Percentiles rank a stretch among this genome's conserved stretches.
Evolutionary conservation across 768 basidiomycete species (phyloP).

Genomic region (Rhizopogon rudus): DNA sequence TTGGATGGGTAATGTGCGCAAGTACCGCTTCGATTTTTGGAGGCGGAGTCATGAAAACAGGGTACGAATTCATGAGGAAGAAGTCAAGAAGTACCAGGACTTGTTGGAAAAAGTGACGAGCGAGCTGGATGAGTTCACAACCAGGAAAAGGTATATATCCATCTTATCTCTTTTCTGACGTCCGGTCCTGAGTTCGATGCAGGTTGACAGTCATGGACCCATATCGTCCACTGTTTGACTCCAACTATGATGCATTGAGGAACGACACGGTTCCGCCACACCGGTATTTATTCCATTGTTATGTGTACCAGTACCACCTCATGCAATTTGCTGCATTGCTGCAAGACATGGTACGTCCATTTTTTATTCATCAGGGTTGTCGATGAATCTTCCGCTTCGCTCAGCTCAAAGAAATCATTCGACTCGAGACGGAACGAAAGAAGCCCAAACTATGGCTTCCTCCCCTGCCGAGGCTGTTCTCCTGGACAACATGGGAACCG

Average conservation of each 20-base stretch:
- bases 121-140: constrained; percentile 42
- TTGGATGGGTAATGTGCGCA: constrained; percentile 45
- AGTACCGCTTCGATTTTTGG: constrained; percentile 35
- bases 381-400: neutral
- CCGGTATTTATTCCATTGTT: constrained; percentile 69
- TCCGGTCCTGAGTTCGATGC: constrained; percentile 21
- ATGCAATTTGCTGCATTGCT: constrained; percentile 32
- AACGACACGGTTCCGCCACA: constrained; percentile 51
- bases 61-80: constrained; percentile 26
- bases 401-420: constrained; percentile 54
- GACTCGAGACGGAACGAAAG: constrained; percentile 45
- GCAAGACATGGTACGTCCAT: constrained; percentile 28
- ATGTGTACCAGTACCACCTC: constrained; percentile 60
- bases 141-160: constrained; percentile 41
- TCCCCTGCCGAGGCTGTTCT: constrained; percentile 30
- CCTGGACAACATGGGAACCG: constrained; percentile 42
- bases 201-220: constrained; percentile 51
- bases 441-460: constrained; percentile 56
- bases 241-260: constrained; percentile 20
- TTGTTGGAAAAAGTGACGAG: constrained; percentile 31
- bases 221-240: constrained; percentile 48
- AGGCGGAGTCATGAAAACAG: constrained; percentile 22
- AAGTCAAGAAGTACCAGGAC: constrained; percentile 32
- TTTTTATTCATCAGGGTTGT: neutral
- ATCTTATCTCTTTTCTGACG: neutral